Conservation (phyloP, 2,329 filamentous ascomycete species). For the Claviceps sorghi region DNA sequence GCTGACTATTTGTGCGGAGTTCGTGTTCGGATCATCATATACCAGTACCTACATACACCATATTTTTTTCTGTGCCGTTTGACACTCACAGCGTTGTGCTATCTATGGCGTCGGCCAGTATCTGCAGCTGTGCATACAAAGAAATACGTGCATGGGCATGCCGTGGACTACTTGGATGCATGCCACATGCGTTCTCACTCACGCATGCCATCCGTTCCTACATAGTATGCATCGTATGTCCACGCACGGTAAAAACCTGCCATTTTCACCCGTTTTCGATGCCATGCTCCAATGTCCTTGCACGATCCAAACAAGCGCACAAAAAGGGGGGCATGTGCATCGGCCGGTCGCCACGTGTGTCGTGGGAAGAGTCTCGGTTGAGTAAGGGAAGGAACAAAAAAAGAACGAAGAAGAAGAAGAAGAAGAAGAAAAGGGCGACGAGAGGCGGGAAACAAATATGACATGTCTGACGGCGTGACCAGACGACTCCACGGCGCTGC, state of each 20-base stretch:
- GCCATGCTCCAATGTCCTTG: neutral
- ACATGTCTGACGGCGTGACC: too few relatives aligned
- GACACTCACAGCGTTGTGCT: too few relatives aligned
- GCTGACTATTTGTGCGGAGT: too few relatives aligned
- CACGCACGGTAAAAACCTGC: neutral
- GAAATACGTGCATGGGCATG: neutral
- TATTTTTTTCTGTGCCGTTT: neutral
- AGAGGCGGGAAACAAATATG: too few relatives aligned
- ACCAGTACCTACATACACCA: neutral
- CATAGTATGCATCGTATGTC: neutral
- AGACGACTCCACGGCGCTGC: too few relatives aligned
- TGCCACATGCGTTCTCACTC: neutral
- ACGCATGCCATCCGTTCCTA: neutral
- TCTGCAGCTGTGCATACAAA: neutral
- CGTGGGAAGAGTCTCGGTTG: neutral
- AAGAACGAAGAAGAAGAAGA: neutral
- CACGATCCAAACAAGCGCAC: neutral
- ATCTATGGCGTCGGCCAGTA: neutral
- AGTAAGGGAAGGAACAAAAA: neutral
- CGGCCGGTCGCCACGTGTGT: slow-evolving; percentile 3
- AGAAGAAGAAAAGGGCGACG: too few relatives aligned
- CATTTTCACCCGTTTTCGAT: neutral
- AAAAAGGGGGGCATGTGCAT: neutral
- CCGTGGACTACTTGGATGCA: neutral
- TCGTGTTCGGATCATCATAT: too few relatives aligned